These are phyloP conservation scores for Globisporangium paddicum DNA, from an alignment of 352 stramenopile species.

Conservation along the genomic window DNA sequence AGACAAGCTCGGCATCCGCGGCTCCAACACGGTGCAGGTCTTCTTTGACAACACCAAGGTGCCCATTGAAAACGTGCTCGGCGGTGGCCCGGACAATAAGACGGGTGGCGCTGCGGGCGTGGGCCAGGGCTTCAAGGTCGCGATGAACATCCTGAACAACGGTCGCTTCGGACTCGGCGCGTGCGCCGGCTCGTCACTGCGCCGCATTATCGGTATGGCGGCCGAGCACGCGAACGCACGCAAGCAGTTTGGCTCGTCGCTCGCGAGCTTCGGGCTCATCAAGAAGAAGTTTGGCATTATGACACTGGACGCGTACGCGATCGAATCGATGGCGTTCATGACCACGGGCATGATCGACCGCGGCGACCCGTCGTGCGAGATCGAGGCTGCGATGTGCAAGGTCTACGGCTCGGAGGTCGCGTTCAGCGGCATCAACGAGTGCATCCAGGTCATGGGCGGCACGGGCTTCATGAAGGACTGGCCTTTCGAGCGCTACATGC, in stretches of 20 bases:
- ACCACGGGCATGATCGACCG: slow-evolving; percentile 88
- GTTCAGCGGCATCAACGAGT: slow-evolving; percentile 85
- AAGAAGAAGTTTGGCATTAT: slow-evolving; percentile 89
- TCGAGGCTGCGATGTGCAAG: slow-evolving; percentile 88
- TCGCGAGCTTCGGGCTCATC: slow-evolving; percentile 79
- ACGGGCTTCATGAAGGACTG: slow-evolving; percentile 92
- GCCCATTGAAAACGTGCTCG: slow-evolving; percentile 88
- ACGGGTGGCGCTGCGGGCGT: slow-evolving; percentile 63
- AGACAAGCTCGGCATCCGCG: slow-evolving; percentile 96
- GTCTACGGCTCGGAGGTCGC: slow-evolving; percentile 84
- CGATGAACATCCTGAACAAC: slow-evolving; percentile 94
- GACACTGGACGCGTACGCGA: slow-evolving; percentile 75
- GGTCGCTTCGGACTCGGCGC: slow-evolving; percentile 86
- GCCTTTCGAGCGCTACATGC: slow-evolving; percentile 89
- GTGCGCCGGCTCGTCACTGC: slow-evolving; percentile 63
- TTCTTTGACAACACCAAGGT: slow-evolving; percentile 96
- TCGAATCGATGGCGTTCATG: slow-evolving; percentile 89
- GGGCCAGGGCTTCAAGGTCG: slow-evolving; percentile 90
- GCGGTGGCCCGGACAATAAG: slow-evolving; percentile 71
- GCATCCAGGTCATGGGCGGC: slow-evolving; percentile 86
- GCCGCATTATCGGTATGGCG: slow-evolving; percentile 56
- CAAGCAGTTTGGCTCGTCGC: slow-evolving; percentile 74
- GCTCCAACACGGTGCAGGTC: slow-evolving; percentile 96
- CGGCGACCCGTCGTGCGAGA: slow-evolving; percentile 79
- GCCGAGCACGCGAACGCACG: slow-evolving; percentile 73